A percentile compares a stretch with the other conserved stretches of the same genome.
These are phyloP conservation scores for Acacia concinna DNA, from an alignment of 331 rosid species.

Conservation along the genomic window DNA sequence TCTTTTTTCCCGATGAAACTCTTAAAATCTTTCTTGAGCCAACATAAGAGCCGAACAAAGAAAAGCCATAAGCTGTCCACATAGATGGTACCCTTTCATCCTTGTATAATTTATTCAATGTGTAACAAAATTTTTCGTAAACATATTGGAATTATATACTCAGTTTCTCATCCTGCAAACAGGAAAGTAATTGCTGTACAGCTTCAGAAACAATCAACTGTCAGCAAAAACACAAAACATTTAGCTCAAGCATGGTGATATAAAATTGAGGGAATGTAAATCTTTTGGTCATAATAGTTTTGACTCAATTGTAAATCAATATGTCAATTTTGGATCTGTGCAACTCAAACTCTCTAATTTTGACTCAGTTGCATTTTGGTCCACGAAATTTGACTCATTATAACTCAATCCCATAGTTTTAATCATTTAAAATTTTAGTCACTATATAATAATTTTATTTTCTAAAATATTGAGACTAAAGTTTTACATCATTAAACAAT, in stretches of 20 bases:
- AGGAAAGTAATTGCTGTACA: not conserved
- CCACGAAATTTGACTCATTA: not conserved
- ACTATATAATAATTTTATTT: not conserved
- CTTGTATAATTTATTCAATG: constrained; percentile 7
- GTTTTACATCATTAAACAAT: too few relatives aligned
- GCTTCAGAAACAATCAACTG: not conserved
- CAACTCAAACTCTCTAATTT: too few relatives aligned
- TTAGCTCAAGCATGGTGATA: not conserved
- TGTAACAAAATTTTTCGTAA: constrained; percentile 4
- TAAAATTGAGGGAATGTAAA: not conserved
- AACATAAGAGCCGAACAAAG: not conserved
- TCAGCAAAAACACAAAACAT: not conserved
- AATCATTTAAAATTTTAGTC: not conserved
- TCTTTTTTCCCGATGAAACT: too few relatives aligned
- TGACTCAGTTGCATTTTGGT: not conserved
- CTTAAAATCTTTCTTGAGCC: too few relatives aligned
- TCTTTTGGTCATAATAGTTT: not conserved
- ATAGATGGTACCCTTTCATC: constrained; percentile 3
- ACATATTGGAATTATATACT: not conserved
- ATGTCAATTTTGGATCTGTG: not conserved
- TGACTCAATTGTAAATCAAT: not conserved
- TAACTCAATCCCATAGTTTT: not conserved
- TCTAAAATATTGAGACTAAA: not conserved
- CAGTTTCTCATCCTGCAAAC: constrained; percentile 10
- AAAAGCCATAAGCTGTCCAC: not conserved